These are phyloP conservation scores for Hypsizygus marmoreus DNA, from an alignment of 768 basidiomycete species.

Conservation along the genomic window DNA sequence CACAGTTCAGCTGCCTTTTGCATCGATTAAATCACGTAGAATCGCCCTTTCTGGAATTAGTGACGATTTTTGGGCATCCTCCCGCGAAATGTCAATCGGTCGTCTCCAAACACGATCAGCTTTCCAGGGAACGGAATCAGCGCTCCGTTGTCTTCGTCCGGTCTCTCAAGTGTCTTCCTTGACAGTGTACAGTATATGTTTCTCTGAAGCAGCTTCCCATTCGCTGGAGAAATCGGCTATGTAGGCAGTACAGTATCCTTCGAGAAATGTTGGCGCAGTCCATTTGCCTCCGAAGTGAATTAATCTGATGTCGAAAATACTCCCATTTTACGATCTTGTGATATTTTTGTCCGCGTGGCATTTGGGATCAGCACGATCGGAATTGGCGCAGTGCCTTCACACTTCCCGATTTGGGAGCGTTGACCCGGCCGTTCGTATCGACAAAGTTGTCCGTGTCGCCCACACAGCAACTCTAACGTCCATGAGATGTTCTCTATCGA, in stretches of 20 bases:
- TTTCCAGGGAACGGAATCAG: no score
- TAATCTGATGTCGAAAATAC: conserved; percentile 12
- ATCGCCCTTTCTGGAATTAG: conserved; percentile 25
- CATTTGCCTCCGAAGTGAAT: neutral
- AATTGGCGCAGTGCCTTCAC: conserved; percentile 29
- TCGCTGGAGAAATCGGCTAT: no score
- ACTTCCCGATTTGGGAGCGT: conserved; percentile 31
- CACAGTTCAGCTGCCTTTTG: conserved; percentile 14
- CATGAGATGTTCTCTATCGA: conserved; percentile 11
- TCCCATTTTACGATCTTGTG: conserved; percentile 20
- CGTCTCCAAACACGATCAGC: no score
- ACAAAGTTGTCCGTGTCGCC: conserved; percentile 12
- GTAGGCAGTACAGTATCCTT: no score
- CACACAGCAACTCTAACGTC: conserved; percentile 12
- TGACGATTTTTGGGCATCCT: conserved; percentile 15
- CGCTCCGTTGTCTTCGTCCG: no score
- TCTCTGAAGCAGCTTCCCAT: no score
- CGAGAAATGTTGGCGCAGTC: no score
- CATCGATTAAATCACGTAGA: conserved; percentile 23
- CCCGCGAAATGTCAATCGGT: conserved; percentile 20
- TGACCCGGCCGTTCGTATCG: conserved; percentile 33
- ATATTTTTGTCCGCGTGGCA: conserved; percentile 23
- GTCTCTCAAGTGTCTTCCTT: no score
- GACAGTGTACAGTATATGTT: no score
- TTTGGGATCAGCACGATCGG: conserved; percentile 18